Evolutionary conservation across 192 early-diverging fungal species (phyloP).

Genomic region (Martensiomyces pterosporus): DNA sequence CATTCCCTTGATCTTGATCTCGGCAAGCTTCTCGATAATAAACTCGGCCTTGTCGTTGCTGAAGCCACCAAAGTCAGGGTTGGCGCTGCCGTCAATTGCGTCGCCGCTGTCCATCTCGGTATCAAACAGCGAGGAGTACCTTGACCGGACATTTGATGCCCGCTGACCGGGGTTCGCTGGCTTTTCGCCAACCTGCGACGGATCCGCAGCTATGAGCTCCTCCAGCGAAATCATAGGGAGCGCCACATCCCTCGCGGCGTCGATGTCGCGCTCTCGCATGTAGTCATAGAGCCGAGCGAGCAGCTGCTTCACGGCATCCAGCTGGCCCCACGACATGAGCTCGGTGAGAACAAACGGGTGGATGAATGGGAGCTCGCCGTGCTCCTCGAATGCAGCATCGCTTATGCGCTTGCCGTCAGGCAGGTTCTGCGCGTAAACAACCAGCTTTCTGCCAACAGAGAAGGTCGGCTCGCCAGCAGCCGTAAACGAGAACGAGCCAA

Average conservation of each 20-base stretch:
- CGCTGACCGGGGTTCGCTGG: background rate
- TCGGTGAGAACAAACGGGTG: slow-evolving; percentile 45
- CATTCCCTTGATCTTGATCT: slow-evolving; percentile 52
- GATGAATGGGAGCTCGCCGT: slow-evolving; percentile 43
- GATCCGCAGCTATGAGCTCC: slow-evolving; percentile 13
- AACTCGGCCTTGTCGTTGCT: slow-evolving; percentile 42
- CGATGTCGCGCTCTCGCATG: slow-evolving; percentile 29
- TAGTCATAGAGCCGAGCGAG: slow-evolving; percentile 41
- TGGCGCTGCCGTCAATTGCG: background rate
- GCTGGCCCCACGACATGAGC: slow-evolving; percentile 49
- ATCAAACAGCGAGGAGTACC: slow-evolving; percentile 27
- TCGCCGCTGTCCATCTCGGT: slow-evolving; percentile 4
- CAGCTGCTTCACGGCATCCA: slow-evolving; percentile 26
- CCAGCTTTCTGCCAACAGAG: slow-evolving; percentile 33
- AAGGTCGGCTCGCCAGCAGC: slow-evolving; percentile 42
- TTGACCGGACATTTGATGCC: background rate
- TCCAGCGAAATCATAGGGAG: slow-evolving; percentile 32
- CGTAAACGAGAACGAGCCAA: slow-evolving; percentile 51
- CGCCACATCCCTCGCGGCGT: slow-evolving; percentile 7
- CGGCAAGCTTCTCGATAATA: slow-evolving; percentile 34
- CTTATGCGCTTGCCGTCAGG: slow-evolving; percentile 14
- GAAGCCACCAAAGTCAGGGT: slow-evolving; percentile 34
- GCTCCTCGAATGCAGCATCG: slow-evolving; percentile 37
- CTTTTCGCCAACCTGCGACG: background rate
- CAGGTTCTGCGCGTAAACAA: slow-evolving; percentile 19